phyloP scores from a whole-genome alignment of 2,329 filamentous ascomycete species.

The Albifimbria verrucaria region DNA sequence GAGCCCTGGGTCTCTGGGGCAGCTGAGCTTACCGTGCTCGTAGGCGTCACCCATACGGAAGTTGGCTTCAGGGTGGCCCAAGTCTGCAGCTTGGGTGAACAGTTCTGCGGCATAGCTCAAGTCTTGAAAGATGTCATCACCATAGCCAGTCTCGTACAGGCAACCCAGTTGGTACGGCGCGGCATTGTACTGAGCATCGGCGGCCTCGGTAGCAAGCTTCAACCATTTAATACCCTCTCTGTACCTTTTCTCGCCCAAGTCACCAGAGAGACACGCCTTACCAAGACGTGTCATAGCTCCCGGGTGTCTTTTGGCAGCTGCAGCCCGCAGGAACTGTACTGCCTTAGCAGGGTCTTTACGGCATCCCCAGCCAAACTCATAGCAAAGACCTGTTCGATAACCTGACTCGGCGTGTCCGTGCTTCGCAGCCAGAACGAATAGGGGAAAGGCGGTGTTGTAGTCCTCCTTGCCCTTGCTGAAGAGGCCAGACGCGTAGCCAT shows the following conservation, averaged over 20 bases:
- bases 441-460: slow-evolving; percentile 83
- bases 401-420: slow-evolving; percentile 96
- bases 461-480: slow-evolving; percentile 95
- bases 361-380: slow-evolving; percentile 97
- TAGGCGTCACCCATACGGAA: slow-evolving; percentile 94
- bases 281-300: slow-evolving; percentile 92
- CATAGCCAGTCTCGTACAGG: slow-evolving; percentile 89
- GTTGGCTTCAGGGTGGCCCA: slow-evolving; percentile 83
- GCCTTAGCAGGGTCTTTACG: slow-evolving; percentile 87
- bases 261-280: slow-evolving; percentile 83
- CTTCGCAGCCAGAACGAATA: slow-evolving; percentile 92
- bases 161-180: slow-evolving; percentile 88
- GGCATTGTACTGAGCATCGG: slow-evolving; percentile 86
- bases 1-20: slow-evolving; percentile 84
- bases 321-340: slow-evolving; percentile 86
- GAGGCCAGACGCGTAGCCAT: slow-evolving; percentile 89
- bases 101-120: slow-evolving; percentile 87
- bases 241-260: slow-evolving; percentile 83
- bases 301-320: slow-evolving; percentile 90
- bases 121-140: slow-evolving; percentile 90
- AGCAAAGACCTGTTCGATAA: slow-evolving; percentile 89
- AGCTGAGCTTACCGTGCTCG: slow-evolving; percentile 84
- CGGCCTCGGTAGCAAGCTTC: slow-evolving; percentile 85
- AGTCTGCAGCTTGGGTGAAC: slow-evolving; percentile 88
- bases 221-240: slow-evolving; percentile 95